Evolutionary conservation across 2,329 filamentous ascomycete genomes (phyloP), one percentile per base, ranked within the genome.

Genomic region (Beauveria sp.): DNA sequence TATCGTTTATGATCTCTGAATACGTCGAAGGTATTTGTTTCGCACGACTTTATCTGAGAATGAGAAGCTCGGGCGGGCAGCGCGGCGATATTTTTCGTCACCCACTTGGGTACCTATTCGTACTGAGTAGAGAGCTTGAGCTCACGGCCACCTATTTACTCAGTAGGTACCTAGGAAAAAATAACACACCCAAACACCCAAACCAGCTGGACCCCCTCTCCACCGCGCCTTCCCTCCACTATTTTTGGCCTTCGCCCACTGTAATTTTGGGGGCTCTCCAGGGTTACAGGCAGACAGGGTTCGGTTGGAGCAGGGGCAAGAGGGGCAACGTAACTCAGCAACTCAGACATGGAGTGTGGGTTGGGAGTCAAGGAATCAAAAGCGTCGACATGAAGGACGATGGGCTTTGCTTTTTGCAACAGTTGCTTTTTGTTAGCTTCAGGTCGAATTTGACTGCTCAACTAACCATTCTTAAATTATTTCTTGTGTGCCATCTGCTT

Each of bases 211-310:
- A 43, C 22, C 22, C 34, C 52, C 52, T 42, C 51, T 22, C 10
- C 38, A 54, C 34, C 4, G 34, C 34, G 5, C 52, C 20, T 26
- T 14, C 3, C 18, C 10, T 24, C 50, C 51, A 53, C 51, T 42
- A 38, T 52, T 40, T 16, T 53, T 40, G 28, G n/a, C 20, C 38
- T 5, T 3, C 16, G 9, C 24, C 52, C 52, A 54, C 52, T 43
- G 38, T 28, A 54, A 34, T 40, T 54, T 50, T 42, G 52, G 22
- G 52, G 38, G 22, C 52, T 40, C 52, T 54, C n/a, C 52, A 28
- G 22, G 38, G 52, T 54, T 43, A 54, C 52, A 54, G 52, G 22
- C 38, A 38, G 52, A 43, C 52, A 54, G 52, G 52, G 52, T 47
- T 24, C 9, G 8, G 7, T 20, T 28, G 52, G 38, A n/a, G 51